These are phyloP conservation scores for Ophiosphaerella korrae DNA, from an alignment of 2,329 filamentous ascomycete genomes.

Conservation along the genomic window DNA sequence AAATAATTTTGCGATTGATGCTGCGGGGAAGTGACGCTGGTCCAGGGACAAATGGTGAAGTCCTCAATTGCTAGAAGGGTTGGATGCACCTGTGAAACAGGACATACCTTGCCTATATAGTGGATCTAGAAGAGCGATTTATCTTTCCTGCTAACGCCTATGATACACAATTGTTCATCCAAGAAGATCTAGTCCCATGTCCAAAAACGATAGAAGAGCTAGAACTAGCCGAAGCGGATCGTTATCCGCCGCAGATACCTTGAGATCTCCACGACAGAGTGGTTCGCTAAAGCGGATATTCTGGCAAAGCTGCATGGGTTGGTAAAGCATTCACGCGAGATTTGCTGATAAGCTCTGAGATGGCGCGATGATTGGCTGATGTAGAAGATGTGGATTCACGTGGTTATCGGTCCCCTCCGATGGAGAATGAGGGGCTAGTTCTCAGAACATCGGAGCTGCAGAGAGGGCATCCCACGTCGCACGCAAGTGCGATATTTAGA, in stretches of 20 bases:
- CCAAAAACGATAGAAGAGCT: constrained; percentile 17
- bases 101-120: constrained; percentile 16
- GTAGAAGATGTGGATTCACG: constrained; percentile 16
- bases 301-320: constrained; percentile 29
- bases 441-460: constrained; percentile 6
- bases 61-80: background rate
- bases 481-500: constrained; percentile 4
- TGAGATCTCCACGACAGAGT: constrained; percentile 31
- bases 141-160: constrained; percentile 33
- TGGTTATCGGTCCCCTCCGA: constrained; percentile 39
- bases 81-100: constrained; percentile 1
- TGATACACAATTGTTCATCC: constrained; percentile 34
- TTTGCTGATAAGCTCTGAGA: constrained; percentile 5
- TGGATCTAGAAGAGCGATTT: constrained; percentile 16
- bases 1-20: constrained; percentile 7
- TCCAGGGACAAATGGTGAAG: constrained; percentile 5
- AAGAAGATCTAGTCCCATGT: constrained; percentile 23
- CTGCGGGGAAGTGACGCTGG: constrained; percentile 28
- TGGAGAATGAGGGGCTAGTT: constrained; percentile 17
- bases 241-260: constrained; percentile 30
- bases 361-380: constrained; percentile 29
- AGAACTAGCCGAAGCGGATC: constrained; percentile 39
- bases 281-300: constrained; percentile 16
- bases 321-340: constrained; percentile 31
- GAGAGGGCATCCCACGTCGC: constrained; percentile 27